Conservation (phyloP, 768 basidiomycete species). For the Coprinopsis cinerea region DNA sequence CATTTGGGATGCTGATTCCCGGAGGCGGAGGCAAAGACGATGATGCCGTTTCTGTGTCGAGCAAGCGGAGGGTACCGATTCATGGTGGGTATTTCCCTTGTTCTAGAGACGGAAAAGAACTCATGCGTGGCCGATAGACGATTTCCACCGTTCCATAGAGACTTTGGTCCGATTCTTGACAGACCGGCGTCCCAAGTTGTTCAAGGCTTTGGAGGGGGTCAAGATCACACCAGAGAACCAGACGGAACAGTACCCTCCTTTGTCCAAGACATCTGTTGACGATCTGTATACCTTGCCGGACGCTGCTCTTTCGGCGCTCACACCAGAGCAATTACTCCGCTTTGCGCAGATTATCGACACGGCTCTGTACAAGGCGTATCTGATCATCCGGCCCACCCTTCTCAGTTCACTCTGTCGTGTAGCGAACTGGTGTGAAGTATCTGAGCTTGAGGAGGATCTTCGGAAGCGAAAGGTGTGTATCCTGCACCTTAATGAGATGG, state of each 20-base stretch:
- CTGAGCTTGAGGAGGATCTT: constrained; percentile 70
- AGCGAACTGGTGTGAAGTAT: constrained; percentile 96
- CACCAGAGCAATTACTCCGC: constrained; percentile 78
- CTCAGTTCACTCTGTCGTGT: constrained; percentile 84
- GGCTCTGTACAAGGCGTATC: constrained; percentile 88
- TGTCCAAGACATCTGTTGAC: constrained; percentile 66
- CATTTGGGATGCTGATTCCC: constrained; percentile 47
- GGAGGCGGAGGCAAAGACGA: constrained; percentile 47
- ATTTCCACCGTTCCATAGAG: constrained; percentile 71
- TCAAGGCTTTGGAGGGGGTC: constrained; percentile 66
- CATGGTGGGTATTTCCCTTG: constrained; percentile 21
- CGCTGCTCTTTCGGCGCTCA: constrained; percentile 61
- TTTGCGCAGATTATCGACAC: constrained; percentile 95
- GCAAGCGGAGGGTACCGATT: constrained; percentile 26
- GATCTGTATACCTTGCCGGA: constrained; percentile 80
- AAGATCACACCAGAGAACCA: constrained; percentile 61
- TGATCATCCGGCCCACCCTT: constrained; percentile 74
- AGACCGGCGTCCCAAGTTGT: constrained; percentile 84
- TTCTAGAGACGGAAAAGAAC: background rate
- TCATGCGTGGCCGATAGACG: constrained; percentile 40
- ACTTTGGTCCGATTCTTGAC: constrained; percentile 83
- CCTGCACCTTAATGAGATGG: background rate
- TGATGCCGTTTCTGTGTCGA: constrained; percentile 47
- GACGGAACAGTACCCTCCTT: constrained; percentile 58
- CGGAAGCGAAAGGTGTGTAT: constrained; percentile 68